Percentiles rank a stretch among this genome's conserved stretches.
These are phyloP conservation scores for Curvularia sp. DNA, from an alignment of 2,329 filamentous ascomycete genomes.

Conservation along the genomic window DNA sequence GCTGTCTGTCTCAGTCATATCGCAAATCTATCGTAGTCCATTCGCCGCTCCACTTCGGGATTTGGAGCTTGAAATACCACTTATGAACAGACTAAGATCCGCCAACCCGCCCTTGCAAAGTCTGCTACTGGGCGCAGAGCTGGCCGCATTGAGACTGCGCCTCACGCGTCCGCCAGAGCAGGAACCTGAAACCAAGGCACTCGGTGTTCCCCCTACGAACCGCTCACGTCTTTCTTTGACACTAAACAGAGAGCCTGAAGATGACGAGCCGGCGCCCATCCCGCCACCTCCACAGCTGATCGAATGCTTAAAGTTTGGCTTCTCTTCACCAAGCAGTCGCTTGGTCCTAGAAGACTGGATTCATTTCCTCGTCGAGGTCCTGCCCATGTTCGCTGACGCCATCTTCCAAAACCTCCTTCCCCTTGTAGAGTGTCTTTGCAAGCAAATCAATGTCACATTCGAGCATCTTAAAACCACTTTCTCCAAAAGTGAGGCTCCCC, in stretches of 20 bases:
- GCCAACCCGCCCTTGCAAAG: conserved; percentile 73
- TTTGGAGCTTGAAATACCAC: conserved; percentile 72
- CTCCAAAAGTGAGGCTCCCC: conserved; percentile 41
- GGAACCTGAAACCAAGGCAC: conserved; percentile 30
- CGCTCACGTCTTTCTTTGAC: conserved; percentile 43
- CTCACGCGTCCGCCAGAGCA: conserved; percentile 39
- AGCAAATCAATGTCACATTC: conserved; percentile 77
- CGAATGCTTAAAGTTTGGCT: conserved; percentile 82
- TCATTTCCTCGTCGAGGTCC: conserved; percentile 78
- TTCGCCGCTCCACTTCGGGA: conserved; percentile 65
- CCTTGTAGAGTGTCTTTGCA: conserved; percentile 87
- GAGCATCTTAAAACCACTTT: conserved; percentile 73
- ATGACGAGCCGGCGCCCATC: conserved; percentile 45
- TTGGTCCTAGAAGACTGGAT: conserved; percentile 91
- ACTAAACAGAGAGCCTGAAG: conserved; percentile 39
- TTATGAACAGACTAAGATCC: conserved; percentile 72
- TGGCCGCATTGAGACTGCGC: conserved; percentile 72
- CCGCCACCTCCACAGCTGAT: conserved; percentile 74
- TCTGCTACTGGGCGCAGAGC: conserved; percentile 78
- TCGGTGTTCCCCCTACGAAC: conserved; percentile 29
- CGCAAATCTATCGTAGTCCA: conserved; percentile 71
- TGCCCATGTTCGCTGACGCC: conserved; percentile 82
- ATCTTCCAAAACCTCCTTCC: conserved; percentile 92
- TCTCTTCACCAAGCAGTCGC: conserved; percentile 76
- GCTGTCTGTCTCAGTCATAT: conserved; percentile 68